phyloP scores from a whole-genome alignment of 345 rosid species.

The Brassica cretica region DNA sequence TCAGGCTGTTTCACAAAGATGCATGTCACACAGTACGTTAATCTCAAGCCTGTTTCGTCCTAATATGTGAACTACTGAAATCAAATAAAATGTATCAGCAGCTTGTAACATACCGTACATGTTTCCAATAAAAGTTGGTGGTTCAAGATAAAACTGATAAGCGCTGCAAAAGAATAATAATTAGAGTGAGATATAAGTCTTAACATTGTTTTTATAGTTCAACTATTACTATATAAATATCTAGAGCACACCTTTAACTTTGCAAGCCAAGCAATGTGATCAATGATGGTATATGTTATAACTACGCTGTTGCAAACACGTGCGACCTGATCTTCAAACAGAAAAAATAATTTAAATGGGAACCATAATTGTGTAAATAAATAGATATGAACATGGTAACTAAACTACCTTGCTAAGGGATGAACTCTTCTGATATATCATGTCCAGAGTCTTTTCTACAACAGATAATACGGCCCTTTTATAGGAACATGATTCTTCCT shows the following conservation, averaged over 20 bases:
- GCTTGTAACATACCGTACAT: too few relatives aligned
- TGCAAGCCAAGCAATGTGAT: constrained; percentile 75
- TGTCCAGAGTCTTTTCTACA: constrained; percentile 70
- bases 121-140: too few relatives aligned
- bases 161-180: too few relatives aligned
- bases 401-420: constrained; percentile 63
- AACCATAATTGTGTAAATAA: background rate
- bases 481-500: constrained; percentile 64
- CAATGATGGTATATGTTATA: constrained; percentile 61
- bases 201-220: background rate
- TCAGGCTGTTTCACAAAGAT: too few relatives aligned
- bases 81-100: too few relatives aligned
- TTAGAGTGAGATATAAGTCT: too few relatives aligned
- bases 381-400: background rate
- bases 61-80: too few relatives aligned
- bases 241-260: constrained; percentile 63
- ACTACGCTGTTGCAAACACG: constrained; percentile 83
- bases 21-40: too few relatives aligned
- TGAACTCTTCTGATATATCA: constrained; percentile 54
- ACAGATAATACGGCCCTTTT: constrained; percentile 61
- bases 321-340: constrained; percentile 57
- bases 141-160: too few relatives aligned
- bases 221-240: background rate
- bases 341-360: background rate
- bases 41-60: too few relatives aligned